Evolutionary conservation across 2,329 filamentous ascomycete genomes (phyloP).

Genomic region (Aphanoascus verrucosus): DNA sequence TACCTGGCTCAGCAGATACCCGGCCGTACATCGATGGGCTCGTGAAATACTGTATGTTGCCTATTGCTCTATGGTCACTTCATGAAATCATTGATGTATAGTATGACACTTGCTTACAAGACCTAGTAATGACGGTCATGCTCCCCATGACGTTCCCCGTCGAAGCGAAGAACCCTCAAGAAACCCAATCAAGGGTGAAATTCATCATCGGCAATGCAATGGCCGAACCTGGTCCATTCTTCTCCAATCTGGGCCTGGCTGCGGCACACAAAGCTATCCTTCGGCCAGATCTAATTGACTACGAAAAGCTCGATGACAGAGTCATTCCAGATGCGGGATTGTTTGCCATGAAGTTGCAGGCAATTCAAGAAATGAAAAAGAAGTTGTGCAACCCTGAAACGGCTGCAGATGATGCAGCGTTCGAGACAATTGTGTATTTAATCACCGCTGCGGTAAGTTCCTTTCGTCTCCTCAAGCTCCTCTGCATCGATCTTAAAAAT

Average conservation of each 20-base stretch:
- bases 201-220: slow-evolving; percentile 27
- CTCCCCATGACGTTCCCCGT: slow-evolving; percentile 33
- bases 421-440: slow-evolving; percentile 31
- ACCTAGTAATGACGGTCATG: slow-evolving; percentile 26
- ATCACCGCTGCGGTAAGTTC: slow-evolving; percentile 26
- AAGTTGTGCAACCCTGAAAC: slow-evolving; percentile 24
- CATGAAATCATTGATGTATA: neutral
- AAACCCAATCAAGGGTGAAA: slow-evolving; percentile 20
- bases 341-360: slow-evolving; percentile 30
- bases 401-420: slow-evolving; percentile 22
- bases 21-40: neutral
- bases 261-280: slow-evolving; percentile 32
- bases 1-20: slow-evolving; percentile 7
- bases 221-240: slow-evolving; percentile 30
- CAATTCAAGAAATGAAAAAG: slow-evolving; percentile 26
- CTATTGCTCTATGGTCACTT: neutral
- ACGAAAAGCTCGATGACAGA: slow-evolving; percentile 15
- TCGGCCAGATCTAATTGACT: slow-evolving; percentile 18
- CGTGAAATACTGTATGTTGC: slow-evolving; percentile 9
- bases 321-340: slow-evolving; percentile 28
- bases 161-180: slow-evolving; percentile 21
- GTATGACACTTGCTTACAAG: slow-evolving; percentile 2
- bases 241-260: slow-evolving; percentile 31
- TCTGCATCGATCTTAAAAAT: neutral
- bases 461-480: neutral